Percentiles rank a stretch among this genome's conserved stretches.
Evolutionary conservation across 352 stramenopile genomes (phyloP).

Genomic region (Phytopythium chamaehyphon): DNA sequence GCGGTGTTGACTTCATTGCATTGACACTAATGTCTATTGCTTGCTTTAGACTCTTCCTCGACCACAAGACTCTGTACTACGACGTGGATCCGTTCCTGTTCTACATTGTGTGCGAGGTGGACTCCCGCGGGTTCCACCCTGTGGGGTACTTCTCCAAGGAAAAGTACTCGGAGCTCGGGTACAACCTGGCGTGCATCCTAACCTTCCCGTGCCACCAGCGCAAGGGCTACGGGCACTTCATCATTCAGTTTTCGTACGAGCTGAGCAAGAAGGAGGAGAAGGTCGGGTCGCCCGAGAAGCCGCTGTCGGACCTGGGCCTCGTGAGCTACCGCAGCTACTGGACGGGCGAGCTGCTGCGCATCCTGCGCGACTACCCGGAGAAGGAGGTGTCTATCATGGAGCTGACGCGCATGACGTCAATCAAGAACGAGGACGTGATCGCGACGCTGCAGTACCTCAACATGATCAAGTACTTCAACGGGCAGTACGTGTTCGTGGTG

Average conservation of each 20-base stretch:
- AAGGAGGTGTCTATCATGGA: conserved; percentile 93
- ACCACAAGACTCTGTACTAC: conserved; percentile 99
- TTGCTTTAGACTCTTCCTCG: conserved; percentile 91
- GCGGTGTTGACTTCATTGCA: neutral
- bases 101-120: conserved; percentile 97
- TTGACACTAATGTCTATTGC: neutral
- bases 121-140: conserved; percentile 89
- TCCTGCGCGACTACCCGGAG: conserved; percentile 81
- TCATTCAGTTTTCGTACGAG: conserved; percentile 99
- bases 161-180: conserved; percentile 96
- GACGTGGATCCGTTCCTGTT: conserved; percentile 99
- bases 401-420: conserved; percentile 88
- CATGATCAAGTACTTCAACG: conserved; percentile 99
- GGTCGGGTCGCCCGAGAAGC: conserved; percentile 98
- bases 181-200: conserved; percentile 99
- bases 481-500: conserved; percentile 97
- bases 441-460: conserved; percentile 96
- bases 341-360: conserved; percentile 94
- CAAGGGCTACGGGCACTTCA: conserved; percentile 99
- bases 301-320: conserved; percentile 97
- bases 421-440: conserved; percentile 99
- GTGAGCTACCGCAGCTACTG: conserved; percentile 99
- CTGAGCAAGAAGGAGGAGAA: conserved; percentile 98
- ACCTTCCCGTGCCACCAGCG: conserved; percentile 99
- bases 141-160: conserved; percentile 99